Conservation (phyloP, 306 rosid species). For the Cucumis melo region DNA sequence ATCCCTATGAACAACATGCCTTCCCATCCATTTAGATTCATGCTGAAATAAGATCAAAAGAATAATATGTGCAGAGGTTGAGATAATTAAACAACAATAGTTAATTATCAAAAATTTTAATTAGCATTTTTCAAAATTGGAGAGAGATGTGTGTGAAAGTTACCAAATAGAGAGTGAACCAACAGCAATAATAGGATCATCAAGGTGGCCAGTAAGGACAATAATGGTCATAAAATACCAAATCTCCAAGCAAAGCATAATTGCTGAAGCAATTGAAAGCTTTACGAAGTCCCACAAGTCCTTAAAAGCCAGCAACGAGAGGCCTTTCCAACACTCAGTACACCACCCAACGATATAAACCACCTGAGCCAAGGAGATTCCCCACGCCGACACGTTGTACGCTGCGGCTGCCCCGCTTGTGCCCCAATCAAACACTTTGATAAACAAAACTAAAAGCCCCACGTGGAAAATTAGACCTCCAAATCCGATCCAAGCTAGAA, state of each 20-base stretch:
- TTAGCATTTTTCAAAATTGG: too few species aligned
- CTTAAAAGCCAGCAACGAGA: slow-evolving; percentile 76
- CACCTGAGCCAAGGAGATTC: slow-evolving; percentile 52
- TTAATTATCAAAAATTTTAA: too few species aligned
- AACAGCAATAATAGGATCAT: slow-evolving; percentile 73
- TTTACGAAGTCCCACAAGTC: slow-evolving; percentile 73
- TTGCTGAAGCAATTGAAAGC: slow-evolving; percentile 78
- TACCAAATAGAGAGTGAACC: slow-evolving; percentile 97
- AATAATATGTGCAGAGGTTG: not conserved
- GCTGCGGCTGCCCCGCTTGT: slow-evolving; percentile 78
- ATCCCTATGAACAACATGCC: slow-evolving; percentile 93
- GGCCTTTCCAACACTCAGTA: slow-evolving; percentile 69
- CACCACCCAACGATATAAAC: slow-evolving; percentile 71
- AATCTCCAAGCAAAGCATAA: slow-evolving; percentile 89
- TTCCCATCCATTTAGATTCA: slow-evolving; percentile 96
- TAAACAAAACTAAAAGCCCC: slow-evolving; percentile 30
- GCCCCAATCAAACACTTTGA: slow-evolving; percentile 54
- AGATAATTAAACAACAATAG: too few species aligned
- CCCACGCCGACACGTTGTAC: slow-evolving; percentile 60
- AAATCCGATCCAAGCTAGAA: slow-evolving; percentile 82
- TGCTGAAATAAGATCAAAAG: slow-evolving; percentile 36
- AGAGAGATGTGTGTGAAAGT: not conserved
- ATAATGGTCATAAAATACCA: slow-evolving; percentile 97
- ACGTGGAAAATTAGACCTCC: slow-evolving; percentile 27
- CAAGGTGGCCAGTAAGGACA: slow-evolving; percentile 93